Evolutionary conservation across 495 filamentous ascomycete genomes (phyloP).

Genomic region (Hypoxylon crocopeplum): DNA sequence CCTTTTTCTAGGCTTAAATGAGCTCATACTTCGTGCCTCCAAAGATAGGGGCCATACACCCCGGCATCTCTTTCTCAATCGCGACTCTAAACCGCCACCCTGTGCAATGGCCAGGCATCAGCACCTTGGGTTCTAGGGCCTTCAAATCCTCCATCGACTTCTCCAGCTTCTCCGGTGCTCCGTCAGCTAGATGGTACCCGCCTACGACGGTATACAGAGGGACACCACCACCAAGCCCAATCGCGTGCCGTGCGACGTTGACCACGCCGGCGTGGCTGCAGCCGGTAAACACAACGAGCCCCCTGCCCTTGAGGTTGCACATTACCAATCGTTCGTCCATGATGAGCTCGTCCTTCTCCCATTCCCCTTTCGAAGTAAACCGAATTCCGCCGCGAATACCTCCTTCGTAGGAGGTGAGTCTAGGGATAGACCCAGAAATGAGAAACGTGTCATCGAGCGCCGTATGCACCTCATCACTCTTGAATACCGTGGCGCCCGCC

Average conservation of each 20-base stretch:
- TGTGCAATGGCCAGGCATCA: constrained; percentile 67
- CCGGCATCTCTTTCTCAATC: constrained; percentile 64
- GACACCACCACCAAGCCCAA: constrained; percentile 47
- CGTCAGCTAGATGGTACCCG: constrained; percentile 65
- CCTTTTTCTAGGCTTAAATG: constrained; percentile 49
- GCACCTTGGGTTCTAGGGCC: constrained; percentile 57
- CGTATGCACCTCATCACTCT: constrained; percentile 54
- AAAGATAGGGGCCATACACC: constrained; percentile 61
- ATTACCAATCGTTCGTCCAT: constrained; percentile 66
- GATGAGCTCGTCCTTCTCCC: constrained; percentile 63
- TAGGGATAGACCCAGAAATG: constrained; percentile 64
- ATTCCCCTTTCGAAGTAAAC: constrained; percentile 53
- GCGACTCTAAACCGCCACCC: constrained; percentile 68
- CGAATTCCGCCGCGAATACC: constrained; percentile 58
- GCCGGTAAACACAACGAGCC: constrained; percentile 68
- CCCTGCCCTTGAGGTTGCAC: constrained; percentile 64
- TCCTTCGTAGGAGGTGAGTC: constrained; percentile 60
- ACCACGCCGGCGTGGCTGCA: constrained; percentile 68
- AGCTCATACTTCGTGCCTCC: constrained; percentile 59
- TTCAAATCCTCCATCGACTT: constrained; percentile 60
- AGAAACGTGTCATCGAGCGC: constrained; percentile 64
- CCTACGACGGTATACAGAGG: constrained; percentile 66
- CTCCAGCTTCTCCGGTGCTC: constrained; percentile 51
- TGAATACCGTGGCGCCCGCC: constrained; percentile 56
- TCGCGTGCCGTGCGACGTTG: constrained; percentile 60